Evolutionary conservation across 1,284 basidiomycete species (phyloP), one percentile per base, ranked within the genome.

Genomic region (Schizophyllum commune): DNA sequence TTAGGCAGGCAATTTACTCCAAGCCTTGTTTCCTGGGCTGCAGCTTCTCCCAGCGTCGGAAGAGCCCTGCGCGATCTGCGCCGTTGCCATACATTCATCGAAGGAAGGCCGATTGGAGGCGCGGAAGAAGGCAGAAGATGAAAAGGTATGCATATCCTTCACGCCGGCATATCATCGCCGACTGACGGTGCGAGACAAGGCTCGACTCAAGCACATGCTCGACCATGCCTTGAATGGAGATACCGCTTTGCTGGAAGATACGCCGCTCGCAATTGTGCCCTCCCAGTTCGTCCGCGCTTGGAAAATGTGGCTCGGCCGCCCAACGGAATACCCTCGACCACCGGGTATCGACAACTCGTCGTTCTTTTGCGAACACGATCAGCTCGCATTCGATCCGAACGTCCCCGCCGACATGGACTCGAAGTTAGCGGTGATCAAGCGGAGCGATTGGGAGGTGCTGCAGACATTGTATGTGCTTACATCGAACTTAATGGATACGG

Each of bases 311-410:
- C 69, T 88, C 6, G 72, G 74, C 60, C 81, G 79, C 60, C 89
- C 90, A 17, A 74, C 77, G 11, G 81, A 83, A 59, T 67, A 75
- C 60, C 64, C 73, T 32, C 82, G 88, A 52, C 90, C 91, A 0
- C 77, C 78, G n/a, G 61, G 59, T 6, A 70, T 92, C 56, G 84
- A 91, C 68, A 91, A 86, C 64, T 73, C 76, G 6, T 66, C 70
- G 8, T 85, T 89, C 65, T 67, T 91, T 53, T 93, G 91, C 73
- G 74, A 83, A 61, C 91, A 93, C 69, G 76, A 75, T 4, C 69
- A 78, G 63, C 77, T 93, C n/a, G 70, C 75, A 9, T 75, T 91
- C 54, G 89, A 93, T 70, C 84, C 88, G 1, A 87, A 85, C 65
- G 73, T 73, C 57, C 68, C 77, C 1, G 75, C 75, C 21, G 88